Conservation (phyloP, 2,329 filamentous ascomycete species). For the Neospermospora avenae region DNA sequence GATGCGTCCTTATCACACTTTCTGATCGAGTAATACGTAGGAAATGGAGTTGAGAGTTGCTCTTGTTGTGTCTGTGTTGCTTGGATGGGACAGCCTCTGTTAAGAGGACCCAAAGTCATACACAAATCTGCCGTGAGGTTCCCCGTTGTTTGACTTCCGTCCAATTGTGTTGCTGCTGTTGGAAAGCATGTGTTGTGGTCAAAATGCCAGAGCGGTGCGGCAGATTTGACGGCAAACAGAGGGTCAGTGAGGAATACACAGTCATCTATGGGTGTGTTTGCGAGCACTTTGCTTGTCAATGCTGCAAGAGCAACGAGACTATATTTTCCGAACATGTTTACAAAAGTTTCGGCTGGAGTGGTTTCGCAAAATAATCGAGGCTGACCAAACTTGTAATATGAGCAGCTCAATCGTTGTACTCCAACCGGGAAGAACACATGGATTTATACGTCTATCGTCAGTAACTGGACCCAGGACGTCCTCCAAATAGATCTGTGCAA, state of each 20-base stretch:
- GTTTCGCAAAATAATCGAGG: too few relatives aligned
- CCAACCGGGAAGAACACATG: not conserved
- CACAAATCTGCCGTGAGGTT: conserved; percentile 15
- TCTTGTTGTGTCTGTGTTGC: conserved; percentile 13
- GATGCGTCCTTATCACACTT: conserved; percentile 16
- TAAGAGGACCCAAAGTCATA: conserved; percentile 3
- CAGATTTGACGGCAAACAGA: conserved; percentile 12
- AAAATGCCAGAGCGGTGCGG: conserved; percentile 22
- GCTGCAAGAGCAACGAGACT: conserved; percentile 1
- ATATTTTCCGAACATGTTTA: not conserved
- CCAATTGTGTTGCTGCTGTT: conserved; percentile 11
- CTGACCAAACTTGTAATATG: not conserved
- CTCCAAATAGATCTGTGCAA: not conserved
- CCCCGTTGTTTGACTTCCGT: conserved; percentile 21
- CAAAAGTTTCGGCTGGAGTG: not conserved
- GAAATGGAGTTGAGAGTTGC: conserved; percentile 20
- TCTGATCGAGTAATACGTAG: conserved; percentile 21
- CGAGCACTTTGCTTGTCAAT: not conserved
- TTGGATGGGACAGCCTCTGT: conserved; percentile 17
- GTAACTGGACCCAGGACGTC: not conserved
- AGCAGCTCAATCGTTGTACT: not conserved
- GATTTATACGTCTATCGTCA: not conserved
- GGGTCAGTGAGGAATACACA: conserved; percentile 17
- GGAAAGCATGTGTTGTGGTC: conserved; percentile 21
- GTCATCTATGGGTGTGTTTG: conserved; percentile 18